Conservation (phyloP, 768 basidiomycete species). For the Xerocomus spinulosus region DNA sequence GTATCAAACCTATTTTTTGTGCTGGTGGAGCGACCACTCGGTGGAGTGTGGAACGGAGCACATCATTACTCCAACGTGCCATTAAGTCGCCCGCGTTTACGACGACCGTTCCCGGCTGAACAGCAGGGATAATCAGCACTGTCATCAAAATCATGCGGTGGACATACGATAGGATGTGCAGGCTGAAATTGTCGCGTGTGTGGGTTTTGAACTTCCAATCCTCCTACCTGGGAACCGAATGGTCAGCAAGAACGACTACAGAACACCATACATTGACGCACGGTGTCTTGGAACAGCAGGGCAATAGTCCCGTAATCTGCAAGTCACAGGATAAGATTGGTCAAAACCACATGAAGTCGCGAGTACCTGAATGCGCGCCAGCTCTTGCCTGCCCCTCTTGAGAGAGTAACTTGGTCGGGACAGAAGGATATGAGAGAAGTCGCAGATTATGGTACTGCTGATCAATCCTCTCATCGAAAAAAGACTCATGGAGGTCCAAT, state of each 20-base stretch:
- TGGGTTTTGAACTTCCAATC: slow-evolving; percentile 78
- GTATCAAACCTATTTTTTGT: slow-evolving; percentile 48
- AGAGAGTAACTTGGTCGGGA: slow-evolving; percentile 53
- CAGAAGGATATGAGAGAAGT: slow-evolving; percentile 74
- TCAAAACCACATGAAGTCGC: neutral
- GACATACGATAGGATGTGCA: slow-evolving; percentile 68
- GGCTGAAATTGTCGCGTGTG: slow-evolving; percentile 68
- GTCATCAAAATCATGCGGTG: neutral
- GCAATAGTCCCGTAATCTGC: slow-evolving; percentile 80
- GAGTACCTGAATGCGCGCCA: slow-evolving; percentile 70
- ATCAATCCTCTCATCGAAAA: slow-evolving; percentile 71
- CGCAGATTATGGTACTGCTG: slow-evolving; percentile 80
- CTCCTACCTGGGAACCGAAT: slow-evolving; percentile 52
- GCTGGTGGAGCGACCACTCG: slow-evolving; percentile 73
- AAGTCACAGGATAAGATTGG: neutral
- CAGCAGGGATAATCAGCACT: slow-evolving; percentile 7
- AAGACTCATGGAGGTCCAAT: slow-evolving; percentile 63
- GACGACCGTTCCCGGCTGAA: slow-evolving; percentile 73
- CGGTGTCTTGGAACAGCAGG: slow-evolving; percentile 73
- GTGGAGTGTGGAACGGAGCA: slow-evolving; percentile 75
- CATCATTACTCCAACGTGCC: slow-evolving; percentile 80
- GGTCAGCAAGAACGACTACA: slow-evolving; percentile 1
- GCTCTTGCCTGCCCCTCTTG: slow-evolving; percentile 73
- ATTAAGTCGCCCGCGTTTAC: slow-evolving; percentile 81
- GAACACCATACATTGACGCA: slow-evolving; percentile 24